phyloP scores from a whole-genome alignment of 352 stramenopile genomes.

The Phytophthora citrophthora region DNA sequence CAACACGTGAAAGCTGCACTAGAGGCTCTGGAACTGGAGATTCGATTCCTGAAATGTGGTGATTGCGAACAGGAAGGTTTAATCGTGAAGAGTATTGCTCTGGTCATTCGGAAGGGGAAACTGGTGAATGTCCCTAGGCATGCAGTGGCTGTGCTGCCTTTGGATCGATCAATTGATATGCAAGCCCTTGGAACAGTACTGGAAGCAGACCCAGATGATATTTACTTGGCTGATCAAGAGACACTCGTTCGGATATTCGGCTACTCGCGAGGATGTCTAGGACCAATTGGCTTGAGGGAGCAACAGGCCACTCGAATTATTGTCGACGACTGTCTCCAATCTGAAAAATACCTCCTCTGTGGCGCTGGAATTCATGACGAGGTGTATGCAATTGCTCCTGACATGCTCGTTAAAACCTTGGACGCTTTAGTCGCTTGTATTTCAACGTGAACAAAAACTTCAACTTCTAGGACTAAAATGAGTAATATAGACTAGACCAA shows the following conservation, averaged over 20 bases:
- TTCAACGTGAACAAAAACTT: conserved; percentile 1
- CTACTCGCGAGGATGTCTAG: conserved; percentile 64
- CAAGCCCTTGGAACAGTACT: conserved; percentile 38
- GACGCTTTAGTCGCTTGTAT: conserved; percentile 17
- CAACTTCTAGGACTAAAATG: too few species aligned
- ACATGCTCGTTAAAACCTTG: conserved; percentile 17
- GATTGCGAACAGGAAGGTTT: conserved; percentile 28
- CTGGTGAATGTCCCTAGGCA: conserved; percentile 12
- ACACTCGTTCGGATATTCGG: conserved; percentile 72
- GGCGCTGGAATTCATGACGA: conserved; percentile 52
- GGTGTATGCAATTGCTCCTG: conserved; percentile 55
- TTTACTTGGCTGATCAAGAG: conserved; percentile 58
- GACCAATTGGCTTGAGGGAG: conserved; percentile 65
- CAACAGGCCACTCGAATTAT: conserved; percentile 57
- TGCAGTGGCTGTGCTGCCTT: conserved; percentile 53
- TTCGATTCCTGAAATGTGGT: conserved; percentile 36
- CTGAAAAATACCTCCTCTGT: conserved; percentile 46
- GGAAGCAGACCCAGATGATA: conserved; percentile 26
- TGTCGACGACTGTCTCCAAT: conserved; percentile 43
- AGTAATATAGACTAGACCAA: too few species aligned
- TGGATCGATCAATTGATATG: conserved; percentile 66
- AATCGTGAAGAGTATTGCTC: conserved; percentile 73
- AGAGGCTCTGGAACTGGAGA: conserved; percentile 23
- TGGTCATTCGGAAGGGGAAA: conserved; percentile 35
- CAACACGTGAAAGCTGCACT: conserved; percentile 50